Conservation (phyloP, 495 filamentous ascomycete genomes). For the Glonium stellatum region DNA sequence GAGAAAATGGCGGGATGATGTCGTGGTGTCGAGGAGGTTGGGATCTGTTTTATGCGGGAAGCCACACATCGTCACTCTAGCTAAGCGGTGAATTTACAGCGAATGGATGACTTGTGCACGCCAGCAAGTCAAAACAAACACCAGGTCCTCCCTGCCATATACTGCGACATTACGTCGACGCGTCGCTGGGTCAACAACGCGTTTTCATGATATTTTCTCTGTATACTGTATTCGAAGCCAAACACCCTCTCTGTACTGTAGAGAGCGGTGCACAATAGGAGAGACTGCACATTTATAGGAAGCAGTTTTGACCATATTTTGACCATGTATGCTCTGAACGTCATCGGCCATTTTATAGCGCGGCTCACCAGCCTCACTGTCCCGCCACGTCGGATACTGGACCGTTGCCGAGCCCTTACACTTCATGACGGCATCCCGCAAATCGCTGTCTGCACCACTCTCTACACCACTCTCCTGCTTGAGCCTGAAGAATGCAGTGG, state of each 20-base stretch:
- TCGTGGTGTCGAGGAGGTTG: too few species aligned
- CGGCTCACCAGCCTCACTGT: background rate
- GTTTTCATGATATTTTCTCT: background rate
- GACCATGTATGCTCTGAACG: background rate
- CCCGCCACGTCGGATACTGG: too few species aligned
- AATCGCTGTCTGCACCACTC: too few species aligned
- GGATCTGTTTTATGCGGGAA: background rate
- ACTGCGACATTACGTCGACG: background rate
- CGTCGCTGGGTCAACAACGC: background rate
- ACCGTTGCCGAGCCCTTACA: background rate
- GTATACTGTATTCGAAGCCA: background rate
- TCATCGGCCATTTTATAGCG: background rate
- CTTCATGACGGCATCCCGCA: too few species aligned
- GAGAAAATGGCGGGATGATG: background rate
- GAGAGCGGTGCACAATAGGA: too few species aligned
- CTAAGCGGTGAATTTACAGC: background rate
- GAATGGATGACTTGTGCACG: background rate
- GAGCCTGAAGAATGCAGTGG: too few species aligned
- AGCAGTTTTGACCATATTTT: too few species aligned
- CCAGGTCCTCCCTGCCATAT: background rate
- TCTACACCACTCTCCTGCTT: too few species aligned
- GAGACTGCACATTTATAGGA: too few species aligned
- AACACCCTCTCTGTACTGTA: background rate
- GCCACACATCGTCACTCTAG: background rate
- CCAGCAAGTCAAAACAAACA: background rate